A percentile compares a stretch with the other conserved stretches of the same genome.
phyloP scores from a whole-genome alignment of 768 basidiomycete species.

The Lentinula boryana region DNA sequence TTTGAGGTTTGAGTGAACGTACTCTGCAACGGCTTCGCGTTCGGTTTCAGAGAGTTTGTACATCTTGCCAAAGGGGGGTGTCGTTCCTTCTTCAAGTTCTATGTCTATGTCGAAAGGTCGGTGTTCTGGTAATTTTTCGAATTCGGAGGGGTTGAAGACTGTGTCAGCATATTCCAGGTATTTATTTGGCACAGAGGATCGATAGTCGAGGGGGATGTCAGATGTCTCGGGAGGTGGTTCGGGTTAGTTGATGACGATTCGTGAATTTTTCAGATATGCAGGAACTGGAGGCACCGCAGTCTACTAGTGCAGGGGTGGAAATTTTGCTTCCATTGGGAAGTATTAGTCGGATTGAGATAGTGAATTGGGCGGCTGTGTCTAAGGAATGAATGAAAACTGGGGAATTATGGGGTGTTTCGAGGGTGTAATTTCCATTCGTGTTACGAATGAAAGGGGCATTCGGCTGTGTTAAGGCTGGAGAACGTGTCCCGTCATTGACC shows the following conservation, averaged over 20 bases:
- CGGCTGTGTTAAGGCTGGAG: background rate
- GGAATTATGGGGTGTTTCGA: background rate
- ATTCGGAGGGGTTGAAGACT: too few species aligned
- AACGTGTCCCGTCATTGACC: conserved; percentile 7
- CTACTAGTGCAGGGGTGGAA: conserved; percentile 16
- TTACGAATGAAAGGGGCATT: background rate
- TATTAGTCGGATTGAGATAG: conserved; percentile 13
- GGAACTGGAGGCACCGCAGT: conserved; percentile 17
- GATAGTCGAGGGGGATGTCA: too few species aligned
- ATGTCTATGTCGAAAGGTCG: too few species aligned
- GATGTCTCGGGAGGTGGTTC: too few species aligned
- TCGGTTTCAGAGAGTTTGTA: too few species aligned
- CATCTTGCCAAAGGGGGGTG: too few species aligned
- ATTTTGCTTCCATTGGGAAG: conserved; percentile 15
- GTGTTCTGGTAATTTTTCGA: too few species aligned
- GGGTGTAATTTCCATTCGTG: background rate
- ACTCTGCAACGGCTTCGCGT: too few species aligned
- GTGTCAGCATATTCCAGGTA: too few species aligned
- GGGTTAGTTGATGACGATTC: conserved; percentile 17
- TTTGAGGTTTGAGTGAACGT: too few species aligned
- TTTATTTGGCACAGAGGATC: too few species aligned
- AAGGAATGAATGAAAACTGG: conserved; percentile 8
- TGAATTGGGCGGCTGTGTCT: conserved; percentile 14
- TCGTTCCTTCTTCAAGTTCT: too few species aligned
- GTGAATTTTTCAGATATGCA: conserved; percentile 35